phyloP scores from a whole-genome alignment of 495 filamentous ascomycete species.

The Penicillium turbatum region DNA sequence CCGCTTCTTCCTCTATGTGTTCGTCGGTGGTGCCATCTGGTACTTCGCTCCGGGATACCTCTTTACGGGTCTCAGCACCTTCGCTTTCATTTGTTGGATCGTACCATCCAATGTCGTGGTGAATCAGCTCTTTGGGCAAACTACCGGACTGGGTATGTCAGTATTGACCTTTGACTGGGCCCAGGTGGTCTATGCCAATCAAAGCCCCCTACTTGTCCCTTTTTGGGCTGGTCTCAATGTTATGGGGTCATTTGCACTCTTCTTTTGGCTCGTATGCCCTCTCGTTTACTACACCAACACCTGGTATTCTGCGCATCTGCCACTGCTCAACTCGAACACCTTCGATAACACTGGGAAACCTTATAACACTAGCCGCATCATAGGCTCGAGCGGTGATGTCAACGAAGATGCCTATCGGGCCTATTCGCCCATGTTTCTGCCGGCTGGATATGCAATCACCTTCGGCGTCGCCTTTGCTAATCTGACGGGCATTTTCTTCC shows the following conservation, averaged over 20 bases:
- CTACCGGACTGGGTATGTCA: conserved; percentile 70
- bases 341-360: conserved; percentile 43
- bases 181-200: conserved; percentile 81
- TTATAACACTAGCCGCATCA: conserved; percentile 44
- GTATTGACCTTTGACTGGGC: conserved; percentile 92
- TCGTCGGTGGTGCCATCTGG: conserved; percentile 60
- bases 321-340: conserved; percentile 44
- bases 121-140: conserved; percentile 66
- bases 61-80: conserved; percentile 83
- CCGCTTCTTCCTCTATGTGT: conserved; percentile 76
- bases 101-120: conserved; percentile 66
- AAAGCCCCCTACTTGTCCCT: conserved; percentile 78
- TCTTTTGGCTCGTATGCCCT: conserved; percentile 88
- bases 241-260: conserved; percentile 73
- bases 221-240: conserved; percentile 93
- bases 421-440: conserved; percentile 49
- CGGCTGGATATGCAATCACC: conserved; percentile 46
- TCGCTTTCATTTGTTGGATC: conserved; percentile 90
- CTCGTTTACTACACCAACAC: conserved; percentile 65
- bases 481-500: conserved; percentile 60
- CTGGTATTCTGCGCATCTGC: conserved; percentile 56
- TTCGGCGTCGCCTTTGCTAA: conserved; percentile 72
- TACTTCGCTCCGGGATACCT: conserved; percentile 86
- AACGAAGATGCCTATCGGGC: conserved; percentile 37
- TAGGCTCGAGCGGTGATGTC: conserved; percentile 37